Percentiles rank a stretch among this genome's conserved stretches.
Evolutionary conservation across 345 rosid genomes (phyloP).

Genomic region (Populus pruinosa): DNA sequence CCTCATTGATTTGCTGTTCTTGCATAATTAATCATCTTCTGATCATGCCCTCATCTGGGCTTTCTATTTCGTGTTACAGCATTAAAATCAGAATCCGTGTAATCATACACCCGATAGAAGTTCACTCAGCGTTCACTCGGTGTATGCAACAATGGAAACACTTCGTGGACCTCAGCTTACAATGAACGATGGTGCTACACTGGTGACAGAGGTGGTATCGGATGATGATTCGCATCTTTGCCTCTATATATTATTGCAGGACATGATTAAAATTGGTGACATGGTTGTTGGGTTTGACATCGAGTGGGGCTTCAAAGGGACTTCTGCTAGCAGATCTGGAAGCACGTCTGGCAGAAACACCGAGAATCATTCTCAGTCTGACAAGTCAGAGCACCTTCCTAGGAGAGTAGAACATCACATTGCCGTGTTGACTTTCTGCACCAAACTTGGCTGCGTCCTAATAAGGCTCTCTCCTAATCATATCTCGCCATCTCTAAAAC

Average conservation of each 20-base stretch:
- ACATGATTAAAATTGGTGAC: slow-evolving; percentile 26
- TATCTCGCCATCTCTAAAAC: slow-evolving; percentile 20
- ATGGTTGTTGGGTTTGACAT: slow-evolving; percentile 27
- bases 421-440: slow-evolving; percentile 26
- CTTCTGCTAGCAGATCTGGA: slow-evolving; percentile 13
- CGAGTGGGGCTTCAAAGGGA: slow-evolving; percentile 29
- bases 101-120: no score
- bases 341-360: slow-evolving; percentile 6
- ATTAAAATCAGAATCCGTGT: not conserved
- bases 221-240: slow-evolving; percentile 31
- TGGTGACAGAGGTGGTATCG: slow-evolving; percentile 24
- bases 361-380: not conserved
- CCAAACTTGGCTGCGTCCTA: slow-evolving; percentile 26
- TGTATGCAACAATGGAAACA: slow-evolving; percentile 13
- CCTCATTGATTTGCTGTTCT: not conserved
- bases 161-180: slow-evolving; percentile 21
- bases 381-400: slow-evolving; percentile 7
- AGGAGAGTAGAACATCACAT: slow-evolving; percentile 21
- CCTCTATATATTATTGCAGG: slow-evolving; percentile 29
- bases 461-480: slow-evolving; percentile 18
- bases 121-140: no score
- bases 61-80: not conserved
- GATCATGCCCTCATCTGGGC: not conserved
- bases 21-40: not conserved
- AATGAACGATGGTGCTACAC: slow-evolving; percentile 20